These are phyloP conservation scores for Rhodomyrtus tomentosa DNA, from an alignment of 345 rosid species.

Conservation along the genomic window DNA sequence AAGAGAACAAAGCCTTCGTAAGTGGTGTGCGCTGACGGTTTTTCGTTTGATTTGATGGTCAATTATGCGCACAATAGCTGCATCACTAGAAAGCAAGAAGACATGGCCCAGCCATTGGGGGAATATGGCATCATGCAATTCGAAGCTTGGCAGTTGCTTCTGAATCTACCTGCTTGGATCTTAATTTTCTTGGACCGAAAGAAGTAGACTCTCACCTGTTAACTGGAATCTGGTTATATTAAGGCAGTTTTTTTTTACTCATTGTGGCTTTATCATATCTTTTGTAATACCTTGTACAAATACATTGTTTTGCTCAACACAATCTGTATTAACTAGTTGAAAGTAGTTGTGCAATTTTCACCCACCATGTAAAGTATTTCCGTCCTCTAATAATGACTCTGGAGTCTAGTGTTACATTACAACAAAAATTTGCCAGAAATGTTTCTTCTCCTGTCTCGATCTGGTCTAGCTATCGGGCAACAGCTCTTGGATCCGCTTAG, in stretches of 20 bases:
- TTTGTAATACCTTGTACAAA: neutral
- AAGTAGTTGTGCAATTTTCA: neutral
- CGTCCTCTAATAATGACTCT: neutral
- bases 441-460: neutral
- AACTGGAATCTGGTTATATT: neutral
- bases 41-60: neutral
- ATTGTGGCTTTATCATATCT: neutral
- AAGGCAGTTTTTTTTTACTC: no score
- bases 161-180: neutral
- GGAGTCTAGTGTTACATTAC: neutral
- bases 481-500: neutral
- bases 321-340: neutral
- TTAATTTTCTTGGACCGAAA: neutral
- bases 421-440: neutral
- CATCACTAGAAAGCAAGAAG: neutral
- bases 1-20: constrained; percentile 49
- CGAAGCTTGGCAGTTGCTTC: neutral
- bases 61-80: neutral
- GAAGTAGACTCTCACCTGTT: neutral
- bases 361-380: neutral
- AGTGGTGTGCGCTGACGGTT: constrained; percentile 1
- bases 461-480: neutral
- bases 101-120: neutral
- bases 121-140: neutral
- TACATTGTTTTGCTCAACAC: neutral